These are phyloP conservation scores for Trichoderma sp. DNA, from an alignment of 2,329 filamentous ascomycete genomes.

Conservation along the genomic window DNA sequence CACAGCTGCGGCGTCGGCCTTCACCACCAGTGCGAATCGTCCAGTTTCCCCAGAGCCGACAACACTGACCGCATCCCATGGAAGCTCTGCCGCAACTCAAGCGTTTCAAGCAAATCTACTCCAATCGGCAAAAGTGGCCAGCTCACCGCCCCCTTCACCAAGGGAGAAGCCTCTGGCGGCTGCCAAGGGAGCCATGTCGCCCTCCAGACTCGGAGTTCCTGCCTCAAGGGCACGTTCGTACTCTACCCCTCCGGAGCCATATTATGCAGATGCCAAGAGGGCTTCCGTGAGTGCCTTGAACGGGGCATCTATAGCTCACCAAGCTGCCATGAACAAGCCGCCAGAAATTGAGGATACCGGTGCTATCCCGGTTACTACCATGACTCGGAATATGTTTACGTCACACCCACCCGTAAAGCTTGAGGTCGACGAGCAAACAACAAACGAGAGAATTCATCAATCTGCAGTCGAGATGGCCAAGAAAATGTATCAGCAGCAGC, in stretches of 20 bases:
- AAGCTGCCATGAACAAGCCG: conserved; percentile 49
- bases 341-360: conserved; percentile 59
- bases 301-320: conserved; percentile 70
- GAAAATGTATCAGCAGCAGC: conserved; percentile 74
- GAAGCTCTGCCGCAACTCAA: conserved; percentile 39
- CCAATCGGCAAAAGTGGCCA: conserved; percentile 33
- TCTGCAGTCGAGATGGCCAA: conserved; percentile 89
- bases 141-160: conserved; percentile 42
- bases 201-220: conserved; percentile 61
- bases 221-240: conserved; percentile 57
- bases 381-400: conserved; percentile 75
- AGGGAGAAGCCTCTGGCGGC: conserved; percentile 70
- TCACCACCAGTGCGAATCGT: conserved; percentile 41
- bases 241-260: conserved; percentile 19
- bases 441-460: conserved; percentile 72
- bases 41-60: conserved; percentile 27
- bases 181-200: conserved; percentile 74
- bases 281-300: conserved; percentile 68
- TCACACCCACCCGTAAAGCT: conserved; percentile 70
- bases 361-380: conserved; percentile 66
- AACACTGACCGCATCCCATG: conserved; percentile 29
- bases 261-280: conserved; percentile 41
- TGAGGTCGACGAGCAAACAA: conserved; percentile 73
- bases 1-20: conserved; percentile 70
- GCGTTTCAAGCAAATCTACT: conserved; percentile 42